These are phyloP conservation scores for Apiotrichum mycotoxinovorans DNA, from an alignment of 1,284 basidiomycete species.

Conservation along the genomic window DNA sequence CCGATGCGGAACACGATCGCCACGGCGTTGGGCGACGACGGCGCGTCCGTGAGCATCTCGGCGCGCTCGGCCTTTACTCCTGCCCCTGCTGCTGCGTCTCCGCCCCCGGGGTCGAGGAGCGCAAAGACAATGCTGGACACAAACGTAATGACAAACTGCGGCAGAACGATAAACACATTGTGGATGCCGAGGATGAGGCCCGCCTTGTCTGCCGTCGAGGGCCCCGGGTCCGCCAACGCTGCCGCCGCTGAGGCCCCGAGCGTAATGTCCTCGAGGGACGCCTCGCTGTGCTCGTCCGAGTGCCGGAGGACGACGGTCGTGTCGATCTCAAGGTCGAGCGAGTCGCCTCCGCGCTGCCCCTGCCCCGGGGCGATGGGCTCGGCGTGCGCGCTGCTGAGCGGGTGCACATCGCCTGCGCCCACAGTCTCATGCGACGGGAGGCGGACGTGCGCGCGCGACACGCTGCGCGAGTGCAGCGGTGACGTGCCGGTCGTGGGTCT, in stretches of 20 bases:
- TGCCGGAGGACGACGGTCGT: conserved; percentile 42
- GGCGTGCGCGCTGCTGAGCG: not conserved
- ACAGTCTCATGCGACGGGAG: conserved; percentile 5
- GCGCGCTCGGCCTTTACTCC: not conserved
- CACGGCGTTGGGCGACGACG: conserved; percentile 10
- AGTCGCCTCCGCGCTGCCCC: no score
- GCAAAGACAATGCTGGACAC: conserved; percentile 54
- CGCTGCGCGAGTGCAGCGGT: conserved; percentile 5
- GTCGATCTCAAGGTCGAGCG: conserved; percentile 15
- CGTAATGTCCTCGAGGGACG: not conserved
- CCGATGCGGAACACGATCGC: conserved; percentile 21
- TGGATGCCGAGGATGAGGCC: conserved; percentile 91
- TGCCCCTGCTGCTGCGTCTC: not conserved
- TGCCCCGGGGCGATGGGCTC: not conserved
- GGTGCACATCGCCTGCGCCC: not conserved
- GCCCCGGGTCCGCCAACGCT: not conserved
- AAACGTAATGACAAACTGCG: conserved; percentile 56
- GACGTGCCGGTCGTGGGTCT: not conserved
- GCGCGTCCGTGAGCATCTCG: not conserved
- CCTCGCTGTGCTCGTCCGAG: conserved; percentile 24
- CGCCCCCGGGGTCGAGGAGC: conserved; percentile 45
- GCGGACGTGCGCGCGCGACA: not conserved
- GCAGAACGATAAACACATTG: conserved; percentile 77
- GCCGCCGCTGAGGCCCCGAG: not conserved
- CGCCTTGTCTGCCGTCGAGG: conserved; percentile 66